Conservation (phyloP, 2,329 filamentous ascomycete genomes). For the Phaeomoniella chlamydospora region DNA sequence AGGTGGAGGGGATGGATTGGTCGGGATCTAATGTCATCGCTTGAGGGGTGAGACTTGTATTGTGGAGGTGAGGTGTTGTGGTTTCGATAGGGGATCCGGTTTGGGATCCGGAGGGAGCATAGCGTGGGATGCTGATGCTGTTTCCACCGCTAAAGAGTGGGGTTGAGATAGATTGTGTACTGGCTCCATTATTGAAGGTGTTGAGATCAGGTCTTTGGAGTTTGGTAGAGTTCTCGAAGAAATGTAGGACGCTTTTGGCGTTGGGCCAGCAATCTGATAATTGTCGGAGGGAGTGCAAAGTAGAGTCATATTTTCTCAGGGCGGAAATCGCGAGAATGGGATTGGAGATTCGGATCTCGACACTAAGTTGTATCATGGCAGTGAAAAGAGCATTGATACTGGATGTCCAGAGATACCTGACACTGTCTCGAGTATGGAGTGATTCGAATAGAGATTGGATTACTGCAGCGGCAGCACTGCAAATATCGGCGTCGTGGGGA, state of each 20-base stretch:
- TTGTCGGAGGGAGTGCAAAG: constrained; percentile 23
- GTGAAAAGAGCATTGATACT: constrained; percentile 29
- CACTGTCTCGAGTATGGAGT: constrained; percentile 22
- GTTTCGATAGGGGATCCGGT: neutral
- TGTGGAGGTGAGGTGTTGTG: neutral
- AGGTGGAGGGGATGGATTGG: neutral
- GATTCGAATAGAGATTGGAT: constrained; percentile 30
- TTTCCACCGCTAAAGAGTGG: neutral
- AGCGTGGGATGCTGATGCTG: neutral
- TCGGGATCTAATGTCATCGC: neutral
- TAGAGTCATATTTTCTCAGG: constrained; percentile 27
- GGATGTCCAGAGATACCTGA: constrained; percentile 29
- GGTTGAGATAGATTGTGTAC: constrained; percentile 1
- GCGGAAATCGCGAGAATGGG: constrained; percentile 29
- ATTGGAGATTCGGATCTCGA: constrained; percentile 30
- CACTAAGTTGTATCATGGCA: constrained; percentile 31
- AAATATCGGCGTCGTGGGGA: constrained; percentile 29
- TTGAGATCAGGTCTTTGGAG: constrained; percentile 17
- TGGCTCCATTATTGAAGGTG: constrained; percentile 11
- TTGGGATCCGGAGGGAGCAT: neutral
- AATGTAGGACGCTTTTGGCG: constrained; percentile 24
- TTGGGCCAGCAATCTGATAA: constrained; percentile 27
- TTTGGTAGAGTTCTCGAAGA: constrained; percentile 25
- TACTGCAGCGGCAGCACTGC: constrained; percentile 27
- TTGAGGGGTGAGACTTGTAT: neutral